Evolutionary conservation across 2,329 filamentous ascomycete genomes (phyloP), one percentile per base, ranked within the genome.

Genomic region (Fusarium irregulare): DNA sequence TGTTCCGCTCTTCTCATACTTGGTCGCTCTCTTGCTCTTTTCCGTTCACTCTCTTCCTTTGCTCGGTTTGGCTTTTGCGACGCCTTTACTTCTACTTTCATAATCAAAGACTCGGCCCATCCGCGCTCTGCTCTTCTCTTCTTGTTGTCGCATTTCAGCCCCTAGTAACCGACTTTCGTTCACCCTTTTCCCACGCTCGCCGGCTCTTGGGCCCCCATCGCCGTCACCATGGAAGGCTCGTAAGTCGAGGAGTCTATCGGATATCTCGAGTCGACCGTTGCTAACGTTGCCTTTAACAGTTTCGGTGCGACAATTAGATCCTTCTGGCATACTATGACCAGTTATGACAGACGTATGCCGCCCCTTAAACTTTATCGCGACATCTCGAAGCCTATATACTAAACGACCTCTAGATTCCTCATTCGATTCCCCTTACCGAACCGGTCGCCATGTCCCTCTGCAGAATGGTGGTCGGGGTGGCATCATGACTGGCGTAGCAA

Each of bases 311-410:
- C 91, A 81, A 92, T 96, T 82, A 92, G 92, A 82, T 92, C 92
- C 68, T 95, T 99, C 84, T 99, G 96, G 96, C 96, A 98, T 86
- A 89, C 92, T 74, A 96, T 91, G 88, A 91, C 89, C 81, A 91
- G 88, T 75, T 85, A 91, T 83, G 89, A 91, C 79, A 83, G 89
- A 82, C 89, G 89, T 91, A 82, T 78, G 88, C 67, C 51, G 53
- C 41, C 66, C 62, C 53, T 61, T 47, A 20, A 44, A 37, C 16
- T 14, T 23, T 20, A 30, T 50, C 28, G 59, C 64, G 34, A 46
- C 46, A 53, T 30, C 47, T 28, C 60, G 27, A 50, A 56, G 48
- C 21, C 45, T 18, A 20, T 20, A 55, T 32, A 48, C 68, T 76
- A 68, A 70, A 73, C 55, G 57, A 37, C 49, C 71, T 68, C 14